These are phyloP conservation scores for Neofusicoccum laricinum DNA, from an alignment of 2,329 filamentous ascomycete genomes.

Conservation along the genomic window DNA sequence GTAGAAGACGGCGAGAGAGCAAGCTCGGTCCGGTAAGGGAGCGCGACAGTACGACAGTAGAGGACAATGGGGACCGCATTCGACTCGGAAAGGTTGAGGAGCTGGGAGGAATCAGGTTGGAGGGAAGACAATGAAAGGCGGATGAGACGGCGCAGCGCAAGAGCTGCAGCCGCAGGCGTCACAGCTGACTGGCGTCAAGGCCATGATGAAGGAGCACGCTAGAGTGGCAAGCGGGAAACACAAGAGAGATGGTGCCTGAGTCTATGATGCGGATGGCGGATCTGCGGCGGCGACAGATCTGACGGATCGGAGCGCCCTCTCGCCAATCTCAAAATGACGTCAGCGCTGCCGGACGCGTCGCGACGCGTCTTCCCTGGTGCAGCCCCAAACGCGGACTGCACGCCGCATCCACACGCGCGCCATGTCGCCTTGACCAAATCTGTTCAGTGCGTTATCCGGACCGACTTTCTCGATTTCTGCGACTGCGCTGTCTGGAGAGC, in stretches of 20 bases:
- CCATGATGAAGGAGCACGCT: background rate
- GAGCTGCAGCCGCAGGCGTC: background rate
- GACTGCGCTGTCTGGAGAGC: too few species aligned
- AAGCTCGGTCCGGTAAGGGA: background rate
- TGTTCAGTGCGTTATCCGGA: too few species aligned
- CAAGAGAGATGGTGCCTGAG: background rate
- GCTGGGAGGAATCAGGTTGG: background rate
- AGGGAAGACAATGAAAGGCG: background rate
- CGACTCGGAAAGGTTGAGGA: background rate
- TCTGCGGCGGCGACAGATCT: constrained; percentile 6
- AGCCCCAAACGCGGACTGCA: background rate
- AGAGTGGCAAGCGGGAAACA: background rate
- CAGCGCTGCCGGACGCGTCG: background rate
- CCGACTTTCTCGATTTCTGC: too few species aligned
- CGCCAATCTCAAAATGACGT: constrained; percentile 11
- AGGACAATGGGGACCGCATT: background rate
- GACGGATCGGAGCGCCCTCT: background rate
- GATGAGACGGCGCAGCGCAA: background rate
- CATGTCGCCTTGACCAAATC: too few species aligned
- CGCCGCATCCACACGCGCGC: too few species aligned
- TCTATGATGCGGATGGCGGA: constrained; percentile 11
- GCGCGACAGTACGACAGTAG: background rate
- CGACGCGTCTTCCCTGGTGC: background rate
- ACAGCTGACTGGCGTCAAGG: background rate
- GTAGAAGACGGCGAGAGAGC: background rate